Percentiles rank a stretch among this genome's conserved stretches.
Evolutionary conservation across 768 basidiomycete genomes (phyloP).

Genomic region (Boletus tylopilopsis): DNA sequence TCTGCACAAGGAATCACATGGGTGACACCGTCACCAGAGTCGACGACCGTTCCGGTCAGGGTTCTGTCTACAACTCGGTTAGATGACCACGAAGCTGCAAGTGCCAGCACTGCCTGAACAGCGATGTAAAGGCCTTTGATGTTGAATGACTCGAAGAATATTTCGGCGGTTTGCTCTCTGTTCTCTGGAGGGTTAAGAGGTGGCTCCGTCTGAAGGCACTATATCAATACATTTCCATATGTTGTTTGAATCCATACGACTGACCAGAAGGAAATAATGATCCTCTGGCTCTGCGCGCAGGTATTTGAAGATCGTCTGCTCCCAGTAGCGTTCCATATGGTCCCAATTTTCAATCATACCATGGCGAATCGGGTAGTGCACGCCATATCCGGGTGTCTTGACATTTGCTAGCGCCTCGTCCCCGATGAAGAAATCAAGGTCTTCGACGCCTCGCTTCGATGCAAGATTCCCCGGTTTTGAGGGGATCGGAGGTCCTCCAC

Average conservation of each 20-base stretch:
- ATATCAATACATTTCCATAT: neutral
- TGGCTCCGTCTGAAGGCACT: constrained; percentile 82
- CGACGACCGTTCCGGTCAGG: constrained; percentile 95
- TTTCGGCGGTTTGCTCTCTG: constrained; percentile 97
- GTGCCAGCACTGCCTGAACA: constrained; percentile 96
- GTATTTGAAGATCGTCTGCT: constrained; percentile 99
- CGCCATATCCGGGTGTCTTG: constrained; percentile 89
- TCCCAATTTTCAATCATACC: constrained; percentile 99
- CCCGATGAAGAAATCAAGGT: constrained; percentile 99
- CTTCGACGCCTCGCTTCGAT: constrained; percentile 95
- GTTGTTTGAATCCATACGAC: constrained; percentile 30
- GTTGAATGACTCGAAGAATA: constrained; percentile 99
- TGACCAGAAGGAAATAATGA: constrained; percentile 93
- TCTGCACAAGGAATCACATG: constrained; percentile 97
- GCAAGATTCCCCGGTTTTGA: constrained; percentile 89
- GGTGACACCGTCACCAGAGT: constrained; percentile 98
- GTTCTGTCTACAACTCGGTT: constrained; percentile 87
- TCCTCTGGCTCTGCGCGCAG: constrained; percentile 97
- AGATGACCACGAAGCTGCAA: constrained; percentile 96
- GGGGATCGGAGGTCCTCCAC: constrained; percentile 75
- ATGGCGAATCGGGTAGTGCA: constrained; percentile 96
- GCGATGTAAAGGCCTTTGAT: constrained; percentile 98
- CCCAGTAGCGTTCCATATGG: constrained; percentile 99
- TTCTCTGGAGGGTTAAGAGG: constrained; percentile 98
- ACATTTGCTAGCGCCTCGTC: constrained; percentile 96